Evolutionary conservation across 805 yeast species (phyloP).

Genomic region (Wickerhamiella australiensis): DNA sequence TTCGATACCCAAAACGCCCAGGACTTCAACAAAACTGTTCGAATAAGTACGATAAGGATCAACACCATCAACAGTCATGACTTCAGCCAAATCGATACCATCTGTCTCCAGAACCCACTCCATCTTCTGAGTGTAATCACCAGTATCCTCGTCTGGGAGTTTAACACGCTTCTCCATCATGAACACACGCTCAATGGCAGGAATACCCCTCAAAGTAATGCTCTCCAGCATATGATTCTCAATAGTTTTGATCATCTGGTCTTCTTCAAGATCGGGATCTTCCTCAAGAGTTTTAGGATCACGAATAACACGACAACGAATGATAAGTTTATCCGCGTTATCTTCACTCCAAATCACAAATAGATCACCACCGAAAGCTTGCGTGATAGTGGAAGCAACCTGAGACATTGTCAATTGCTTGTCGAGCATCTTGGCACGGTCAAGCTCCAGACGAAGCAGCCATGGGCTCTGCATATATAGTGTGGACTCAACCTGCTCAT

Average conservation of each 20-base stretch:
- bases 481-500: conserved; percentile 90
- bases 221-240: conserved; percentile 95
- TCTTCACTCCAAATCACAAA: conserved; percentile 99
- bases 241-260: conserved; percentile 85
- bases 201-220: conserved; percentile 89
- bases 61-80: conserved; percentile 89
- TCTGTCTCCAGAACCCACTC: conserved; percentile 99
- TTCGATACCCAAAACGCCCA: conserved; percentile 93
- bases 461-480: conserved; percentile 95
- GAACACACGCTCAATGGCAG: conserved; percentile 80
- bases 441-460: conserved; percentile 90
- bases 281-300: conserved; percentile 89
- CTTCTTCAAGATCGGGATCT: conserved; percentile 92
- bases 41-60: conserved; percentile 85
- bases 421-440: conserved; percentile 98
- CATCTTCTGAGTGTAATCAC: conserved; percentile 77
- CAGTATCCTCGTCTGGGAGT: conserved; percentile 51
- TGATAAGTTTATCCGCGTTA: conserved; percentile 89
- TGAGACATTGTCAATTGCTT: conserved; percentile 96
- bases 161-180: conserved; percentile 36
- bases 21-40: conserved; percentile 89
- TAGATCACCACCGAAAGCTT: conserved; percentile 85
- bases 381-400: conserved; percentile 90
- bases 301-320: conserved; percentile 97
- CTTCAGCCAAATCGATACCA: conserved; percentile 92